Evolutionary conservation across 306 rosid species (phyloP).

Genomic region (Lathyrus aphaca): DNA sequence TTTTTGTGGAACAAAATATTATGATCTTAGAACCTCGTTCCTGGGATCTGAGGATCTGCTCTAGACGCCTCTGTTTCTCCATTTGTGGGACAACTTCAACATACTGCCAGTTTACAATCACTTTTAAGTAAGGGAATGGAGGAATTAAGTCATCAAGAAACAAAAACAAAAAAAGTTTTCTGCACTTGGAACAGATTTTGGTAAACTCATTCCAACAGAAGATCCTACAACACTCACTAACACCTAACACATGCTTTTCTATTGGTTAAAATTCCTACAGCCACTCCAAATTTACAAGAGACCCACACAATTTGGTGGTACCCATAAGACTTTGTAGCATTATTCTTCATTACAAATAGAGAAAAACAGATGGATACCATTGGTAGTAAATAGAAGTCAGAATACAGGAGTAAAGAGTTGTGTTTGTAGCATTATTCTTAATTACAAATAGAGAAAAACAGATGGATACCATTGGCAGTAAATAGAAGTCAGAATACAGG

Average conservation of each 20-base stretch:
- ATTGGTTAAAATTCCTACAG: too few relatives aligned
- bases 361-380: background rate
- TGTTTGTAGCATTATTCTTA: background rate
- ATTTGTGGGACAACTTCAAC: constrained; percentile 97
- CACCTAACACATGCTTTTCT: too few relatives aligned
- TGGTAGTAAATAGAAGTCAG: constrained; percentile 12
- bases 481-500: constrained; percentile 13
- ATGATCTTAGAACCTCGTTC: constrained; percentile 92
- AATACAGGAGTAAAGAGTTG: background rate
- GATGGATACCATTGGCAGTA: constrained; percentile 1
- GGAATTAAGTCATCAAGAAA: constrained; percentile 15
- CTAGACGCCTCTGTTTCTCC: constrained; percentile 98
- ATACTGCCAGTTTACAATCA: constrained; percentile 55
- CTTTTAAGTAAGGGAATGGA: constrained; percentile 5
- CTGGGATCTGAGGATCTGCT: constrained; percentile 92
- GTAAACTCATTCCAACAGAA: background rate
- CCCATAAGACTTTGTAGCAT: too few relatives aligned
- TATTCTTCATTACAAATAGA: constrained; percentile 1
- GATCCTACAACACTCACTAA: too few relatives aligned
- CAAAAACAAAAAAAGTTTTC: background rate
- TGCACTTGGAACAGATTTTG: constrained; percentile 4
- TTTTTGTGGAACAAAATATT: constrained; percentile 94
- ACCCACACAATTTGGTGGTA: too few relatives aligned
- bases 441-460: constrained; percentile 3
- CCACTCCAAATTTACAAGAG: too few relatives aligned